Conservation (phyloP, 192 early-diverging fungal genomes). For the Coemansia reversa region DNA sequence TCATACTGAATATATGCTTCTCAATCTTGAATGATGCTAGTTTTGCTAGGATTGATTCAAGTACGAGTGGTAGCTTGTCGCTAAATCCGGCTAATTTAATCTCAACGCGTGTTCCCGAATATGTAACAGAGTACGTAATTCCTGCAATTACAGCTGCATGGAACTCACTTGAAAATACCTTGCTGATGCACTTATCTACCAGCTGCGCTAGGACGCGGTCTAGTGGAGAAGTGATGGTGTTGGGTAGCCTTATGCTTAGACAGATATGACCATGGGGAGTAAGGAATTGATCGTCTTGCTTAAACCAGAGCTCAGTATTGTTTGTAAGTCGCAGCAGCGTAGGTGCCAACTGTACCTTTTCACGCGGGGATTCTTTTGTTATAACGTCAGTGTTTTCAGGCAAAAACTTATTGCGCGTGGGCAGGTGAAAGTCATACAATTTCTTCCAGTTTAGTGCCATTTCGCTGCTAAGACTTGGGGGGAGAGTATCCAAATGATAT, state of each 20-base stretch:
- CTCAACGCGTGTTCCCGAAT: slow-evolving; percentile 59
- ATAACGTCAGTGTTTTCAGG: slow-evolving; percentile 31
- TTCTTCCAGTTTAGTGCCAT: background rate
- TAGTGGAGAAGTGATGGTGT: slow-evolving; percentile 30
- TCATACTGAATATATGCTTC: slow-evolving; percentile 2
- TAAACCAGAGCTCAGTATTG: slow-evolving; percentile 75
- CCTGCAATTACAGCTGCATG: slow-evolving; percentile 80
- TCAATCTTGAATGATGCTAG: slow-evolving; percentile 64
- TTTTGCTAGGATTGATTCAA: slow-evolving; percentile 61
- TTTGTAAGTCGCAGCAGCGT: slow-evolving; percentile 14
- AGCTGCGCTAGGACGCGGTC: slow-evolving; percentile 62
- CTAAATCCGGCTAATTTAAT: slow-evolving; percentile 76
- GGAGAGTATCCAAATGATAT: slow-evolving; percentile 56
- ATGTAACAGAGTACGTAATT: slow-evolving; percentile 61
- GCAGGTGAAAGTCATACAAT: slow-evolving; percentile 6
- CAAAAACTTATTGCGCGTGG: slow-evolving; percentile 11
- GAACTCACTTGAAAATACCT: slow-evolving; percentile 73
- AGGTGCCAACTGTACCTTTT: slow-evolving; percentile 10
- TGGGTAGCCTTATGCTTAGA: slow-evolving; percentile 3
- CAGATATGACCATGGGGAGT: slow-evolving; percentile 68
- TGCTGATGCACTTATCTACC: slow-evolving; percentile 67
- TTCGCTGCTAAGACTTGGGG: background rate
- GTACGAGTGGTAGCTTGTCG: slow-evolving; percentile 69
- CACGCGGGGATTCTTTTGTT: background rate
- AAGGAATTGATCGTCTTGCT: slow-evolving; percentile 86